A percentile compares a stretch with the other conserved stretches of the same genome.
Conservation (phyloP, 306 rosid genomes). For the Crotalaria pallida region DNA sequence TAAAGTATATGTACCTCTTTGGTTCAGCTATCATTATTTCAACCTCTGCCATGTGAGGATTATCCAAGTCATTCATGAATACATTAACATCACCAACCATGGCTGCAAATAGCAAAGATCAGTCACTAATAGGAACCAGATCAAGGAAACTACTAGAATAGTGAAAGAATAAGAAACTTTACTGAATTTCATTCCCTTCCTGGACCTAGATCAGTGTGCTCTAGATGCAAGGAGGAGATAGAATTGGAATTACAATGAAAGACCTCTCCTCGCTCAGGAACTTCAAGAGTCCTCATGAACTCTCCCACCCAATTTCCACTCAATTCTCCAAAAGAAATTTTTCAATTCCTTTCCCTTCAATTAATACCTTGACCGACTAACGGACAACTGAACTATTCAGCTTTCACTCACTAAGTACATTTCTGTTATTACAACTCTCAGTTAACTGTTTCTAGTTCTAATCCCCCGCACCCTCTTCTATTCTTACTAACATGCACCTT, state of each 20-base stretch:
- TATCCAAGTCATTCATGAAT: constrained; percentile 73
- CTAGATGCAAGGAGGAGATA: not conserved
- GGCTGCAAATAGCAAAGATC: constrained; percentile 45
- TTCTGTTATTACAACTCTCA: not conserved
- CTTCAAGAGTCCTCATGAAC: not conserved
- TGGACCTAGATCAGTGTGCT: not conserved
- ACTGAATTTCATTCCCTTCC: not conserved
- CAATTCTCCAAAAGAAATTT: not conserved
- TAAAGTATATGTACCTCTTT: constrained; percentile 47
- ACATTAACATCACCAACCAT: constrained; percentile 95
- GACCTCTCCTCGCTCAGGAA: not conserved
- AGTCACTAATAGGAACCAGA: not conserved
- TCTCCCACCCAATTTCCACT: not conserved
- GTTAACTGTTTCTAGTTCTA: not conserved
- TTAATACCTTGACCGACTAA: not conserved
- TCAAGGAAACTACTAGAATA: too few relatives aligned
- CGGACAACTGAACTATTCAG: not conserved
- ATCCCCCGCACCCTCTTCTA: not conserved
- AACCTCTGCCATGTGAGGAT: constrained; percentile 72
- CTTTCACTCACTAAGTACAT: not conserved
- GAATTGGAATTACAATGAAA: not conserved
- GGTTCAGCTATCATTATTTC: constrained; percentile 95
- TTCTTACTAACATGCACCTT: not conserved
- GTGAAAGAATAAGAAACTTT: not conserved
- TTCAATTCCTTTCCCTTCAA: not conserved